These are phyloP conservation scores for Simplicillium aogashimaense DNA, from an alignment of 2,329 filamentous ascomycete species.

Conservation along the genomic window DNA sequence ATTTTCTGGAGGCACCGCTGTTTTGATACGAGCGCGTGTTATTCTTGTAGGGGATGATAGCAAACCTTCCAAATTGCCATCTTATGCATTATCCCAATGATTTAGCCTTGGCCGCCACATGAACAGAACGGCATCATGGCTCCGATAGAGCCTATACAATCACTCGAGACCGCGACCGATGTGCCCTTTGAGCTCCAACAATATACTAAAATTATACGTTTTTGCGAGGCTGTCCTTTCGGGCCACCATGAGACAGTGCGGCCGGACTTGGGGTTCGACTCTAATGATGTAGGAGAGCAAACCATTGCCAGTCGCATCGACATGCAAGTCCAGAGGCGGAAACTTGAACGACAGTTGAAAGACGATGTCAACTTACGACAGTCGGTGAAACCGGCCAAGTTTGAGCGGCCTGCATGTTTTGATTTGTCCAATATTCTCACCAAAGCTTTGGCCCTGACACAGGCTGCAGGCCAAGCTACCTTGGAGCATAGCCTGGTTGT, in stretches of 20 bases:
- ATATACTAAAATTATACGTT: conserved; percentile 70
- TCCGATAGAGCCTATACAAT: too few species aligned
- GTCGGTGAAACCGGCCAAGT: conserved; percentile 31
- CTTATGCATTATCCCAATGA: not conserved
- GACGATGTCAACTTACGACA: conserved; percentile 64
- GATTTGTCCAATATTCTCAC: conserved; percentile 64
- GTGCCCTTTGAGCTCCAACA: conserved; percentile 51
- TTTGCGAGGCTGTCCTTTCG: conserved; percentile 72
- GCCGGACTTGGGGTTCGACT: conserved; percentile 6
- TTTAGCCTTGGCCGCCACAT: too few species aligned
- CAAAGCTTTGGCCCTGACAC: conserved; percentile 61
- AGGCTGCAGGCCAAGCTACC: conserved; percentile 52
- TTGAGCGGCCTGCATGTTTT: conserved; percentile 53
- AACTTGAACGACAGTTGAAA: conserved; percentile 66
- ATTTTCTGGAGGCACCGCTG: not conserved
- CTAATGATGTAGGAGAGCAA: conserved; percentile 17
- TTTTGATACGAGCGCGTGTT: too few species aligned
- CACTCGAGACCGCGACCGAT: too few species aligned
- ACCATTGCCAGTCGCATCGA: conserved; percentile 45
- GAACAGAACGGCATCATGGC: too few species aligned
- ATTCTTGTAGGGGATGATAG: too few species aligned
- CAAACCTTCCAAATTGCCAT: not conserved
- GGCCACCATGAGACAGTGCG: conserved; percentile 50
- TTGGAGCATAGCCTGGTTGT: conserved; percentile 42
- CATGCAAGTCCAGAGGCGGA: conserved; percentile 67